Evolutionary conservation across 139 green algal species (phyloP).

Genomic region (Nannochloris sp.): DNA sequence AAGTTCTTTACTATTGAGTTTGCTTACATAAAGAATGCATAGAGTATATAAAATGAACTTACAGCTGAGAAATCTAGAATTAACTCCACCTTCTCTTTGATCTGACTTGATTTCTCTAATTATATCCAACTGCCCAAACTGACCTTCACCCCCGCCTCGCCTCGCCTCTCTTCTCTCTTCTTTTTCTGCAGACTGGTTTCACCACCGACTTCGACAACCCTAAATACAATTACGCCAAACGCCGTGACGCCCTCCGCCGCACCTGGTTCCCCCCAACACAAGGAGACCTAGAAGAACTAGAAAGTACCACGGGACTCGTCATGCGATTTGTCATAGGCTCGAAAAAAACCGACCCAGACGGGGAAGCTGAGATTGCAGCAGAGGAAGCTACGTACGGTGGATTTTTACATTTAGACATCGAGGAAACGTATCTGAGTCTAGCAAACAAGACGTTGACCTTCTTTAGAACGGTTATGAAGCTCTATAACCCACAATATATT

Average conservation of each 20-base stretch:
- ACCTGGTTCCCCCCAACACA: slow-evolving; percentile 47
- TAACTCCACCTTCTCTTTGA: neutral
- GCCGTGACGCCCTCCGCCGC: slow-evolving; percentile 30
- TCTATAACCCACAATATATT: slow-evolving; percentile 44
- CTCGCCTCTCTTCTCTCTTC: neutral
- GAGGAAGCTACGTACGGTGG: slow-evolving; percentile 26
- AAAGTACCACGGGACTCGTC: slow-evolving; percentile 35
- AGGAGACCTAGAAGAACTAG: slow-evolving; percentile 16
- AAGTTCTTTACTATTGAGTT: too few species aligned
- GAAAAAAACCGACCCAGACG: slow-evolving; percentile 5
- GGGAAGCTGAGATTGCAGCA: slow-evolving; percentile 32
- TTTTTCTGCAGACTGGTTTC: slow-evolving; percentile 35
- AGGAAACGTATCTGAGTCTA: slow-evolving; percentile 59
- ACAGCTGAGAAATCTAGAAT: too few species aligned
- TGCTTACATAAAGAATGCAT: too few species aligned
- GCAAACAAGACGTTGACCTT: slow-evolving; percentile 61
- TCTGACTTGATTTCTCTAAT: neutral
- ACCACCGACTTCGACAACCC: neutral
- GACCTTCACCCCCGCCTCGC: neutral
- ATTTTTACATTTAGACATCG: slow-evolving; percentile 44
- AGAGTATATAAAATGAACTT: too few species aligned
- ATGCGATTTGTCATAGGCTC: slow-evolving; percentile 57
- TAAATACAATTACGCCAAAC: slow-evolving; percentile 47
- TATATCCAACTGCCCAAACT: neutral
- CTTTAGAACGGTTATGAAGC: slow-evolving; percentile 23